These are phyloP conservation scores for Ceratocystis colombiana DNA, from an alignment of 2,329 filamentous ascomycete genomes.

Conservation along the genomic window DNA sequence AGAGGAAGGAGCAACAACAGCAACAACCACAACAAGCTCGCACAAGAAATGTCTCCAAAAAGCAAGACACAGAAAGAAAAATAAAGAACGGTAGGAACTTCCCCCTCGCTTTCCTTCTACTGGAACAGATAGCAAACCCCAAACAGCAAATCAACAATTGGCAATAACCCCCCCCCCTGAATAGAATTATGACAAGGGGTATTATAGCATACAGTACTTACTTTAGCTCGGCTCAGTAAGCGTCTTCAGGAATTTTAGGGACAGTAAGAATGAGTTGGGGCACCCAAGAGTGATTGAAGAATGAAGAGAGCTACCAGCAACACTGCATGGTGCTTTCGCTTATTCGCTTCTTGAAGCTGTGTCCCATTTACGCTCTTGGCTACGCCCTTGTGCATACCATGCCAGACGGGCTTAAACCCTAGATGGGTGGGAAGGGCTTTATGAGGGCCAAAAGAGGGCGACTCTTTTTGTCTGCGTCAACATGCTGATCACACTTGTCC, in stretches of 20 bases:
- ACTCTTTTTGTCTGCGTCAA: neutral
- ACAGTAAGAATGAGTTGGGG: no score
- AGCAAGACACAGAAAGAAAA: neutral
- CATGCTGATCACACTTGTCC: neutral
- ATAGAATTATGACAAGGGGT: neutral
- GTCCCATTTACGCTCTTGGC: neutral
- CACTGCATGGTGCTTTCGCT: neutral
- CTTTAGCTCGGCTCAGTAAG: neutral
- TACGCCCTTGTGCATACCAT: conserved; percentile 4
- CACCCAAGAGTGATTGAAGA: neutral
- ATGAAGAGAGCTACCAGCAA: conserved; percentile 7
- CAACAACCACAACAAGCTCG: neutral
- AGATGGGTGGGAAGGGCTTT: neutral
- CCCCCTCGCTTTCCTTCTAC: conserved; percentile 1
- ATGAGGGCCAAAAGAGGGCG: neutral
- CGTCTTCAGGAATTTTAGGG: neutral
- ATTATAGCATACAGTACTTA: neutral
- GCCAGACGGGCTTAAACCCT: neutral
- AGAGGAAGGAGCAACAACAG: conserved; percentile 1
- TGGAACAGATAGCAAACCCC: neutral
- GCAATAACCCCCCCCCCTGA: neutral
- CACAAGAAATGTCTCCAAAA: neutral
- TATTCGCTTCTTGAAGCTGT: no score
- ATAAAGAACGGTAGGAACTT: neutral
- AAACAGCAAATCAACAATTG: conserved; percentile 2